Percentiles rank a stretch among this genome's conserved stretches.
Conservation (phyloP, 345 rosid species). For the Kernera saxatilis region DNA sequence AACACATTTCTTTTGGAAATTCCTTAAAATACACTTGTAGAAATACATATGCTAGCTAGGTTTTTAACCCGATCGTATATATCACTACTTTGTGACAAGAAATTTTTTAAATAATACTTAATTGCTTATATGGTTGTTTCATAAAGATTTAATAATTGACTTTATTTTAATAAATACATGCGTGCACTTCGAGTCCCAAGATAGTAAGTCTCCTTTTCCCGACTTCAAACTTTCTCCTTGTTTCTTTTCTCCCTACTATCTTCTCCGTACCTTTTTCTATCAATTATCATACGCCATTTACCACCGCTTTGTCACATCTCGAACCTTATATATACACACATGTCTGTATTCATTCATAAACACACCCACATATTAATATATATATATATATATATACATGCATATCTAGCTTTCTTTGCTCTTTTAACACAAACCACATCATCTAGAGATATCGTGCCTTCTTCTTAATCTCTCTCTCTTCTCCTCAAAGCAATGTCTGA, state of each 20-base stretch:
- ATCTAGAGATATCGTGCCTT: constrained; percentile 5
- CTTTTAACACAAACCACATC: constrained; percentile 18
- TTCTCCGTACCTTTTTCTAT: constrained; percentile 27
- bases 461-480: constrained; percentile 7
- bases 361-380: not conserved
- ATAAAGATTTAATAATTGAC: constrained; percentile 10
- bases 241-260: constrained; percentile 19
- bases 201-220: constrained; percentile 29
- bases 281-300: constrained; percentile 24
- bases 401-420: constrained; percentile 23
- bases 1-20: not conserved
- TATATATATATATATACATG: constrained; percentile 20
- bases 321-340: constrained; percentile 30
- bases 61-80: not conserved
- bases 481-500: constrained; percentile 49
- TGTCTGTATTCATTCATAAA: constrained; percentile 11
- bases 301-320: constrained; percentile 46
- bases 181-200: constrained; percentile 46
- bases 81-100: constrained; percentile 12
- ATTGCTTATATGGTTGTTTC: constrained; percentile 1
- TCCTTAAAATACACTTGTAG: not conserved
- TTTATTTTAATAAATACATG: constrained; percentile 10
- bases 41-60: not conserved
- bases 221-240: constrained; percentile 25
- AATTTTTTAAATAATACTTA: not conserved